phyloP scores from a whole-genome alignment of 1,284 basidiomycete genomes.

The Somion occarium region DNA sequence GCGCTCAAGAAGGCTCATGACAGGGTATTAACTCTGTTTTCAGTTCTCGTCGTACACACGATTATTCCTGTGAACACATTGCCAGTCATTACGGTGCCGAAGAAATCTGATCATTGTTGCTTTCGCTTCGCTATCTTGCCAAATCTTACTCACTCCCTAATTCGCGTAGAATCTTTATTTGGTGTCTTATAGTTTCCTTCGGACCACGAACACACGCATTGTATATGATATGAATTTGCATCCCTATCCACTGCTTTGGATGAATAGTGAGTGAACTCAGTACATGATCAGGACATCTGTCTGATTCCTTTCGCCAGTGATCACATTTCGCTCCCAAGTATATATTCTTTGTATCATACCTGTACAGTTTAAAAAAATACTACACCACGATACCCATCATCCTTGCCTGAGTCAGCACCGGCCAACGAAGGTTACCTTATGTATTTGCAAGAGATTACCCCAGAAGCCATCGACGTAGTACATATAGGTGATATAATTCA shows the following conservation, averaged over 20 bases:
- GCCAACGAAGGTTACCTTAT: too few species aligned
- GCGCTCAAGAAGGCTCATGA: background rate
- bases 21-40: background rate
- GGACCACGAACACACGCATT: conserved; percentile 1
- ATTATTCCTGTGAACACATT: background rate
- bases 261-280: background rate
- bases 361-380: background rate
- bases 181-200: background rate
- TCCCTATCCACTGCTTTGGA: background rate
- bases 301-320: background rate
- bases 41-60: background rate
- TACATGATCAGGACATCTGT: background rate
- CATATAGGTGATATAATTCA: too few species aligned
- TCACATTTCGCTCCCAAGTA: background rate
- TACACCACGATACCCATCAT: too few species aligned
- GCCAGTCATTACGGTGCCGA: background rate
- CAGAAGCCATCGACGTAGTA: too few species aligned
- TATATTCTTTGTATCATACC: background rate
- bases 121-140: background rate
- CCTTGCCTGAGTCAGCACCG: too few species aligned
- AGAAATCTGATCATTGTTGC: background rate
- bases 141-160: background rate
- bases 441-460: too few species aligned
- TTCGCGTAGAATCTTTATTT: background rate
- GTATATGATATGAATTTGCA: background rate